A percentile compares a stretch with the other conserved stretches of the same genome.
Evolutionary conservation across 495 filamentous ascomycete species (phyloP).

Genomic region (Penicillium macrosclerotiorum): DNA sequence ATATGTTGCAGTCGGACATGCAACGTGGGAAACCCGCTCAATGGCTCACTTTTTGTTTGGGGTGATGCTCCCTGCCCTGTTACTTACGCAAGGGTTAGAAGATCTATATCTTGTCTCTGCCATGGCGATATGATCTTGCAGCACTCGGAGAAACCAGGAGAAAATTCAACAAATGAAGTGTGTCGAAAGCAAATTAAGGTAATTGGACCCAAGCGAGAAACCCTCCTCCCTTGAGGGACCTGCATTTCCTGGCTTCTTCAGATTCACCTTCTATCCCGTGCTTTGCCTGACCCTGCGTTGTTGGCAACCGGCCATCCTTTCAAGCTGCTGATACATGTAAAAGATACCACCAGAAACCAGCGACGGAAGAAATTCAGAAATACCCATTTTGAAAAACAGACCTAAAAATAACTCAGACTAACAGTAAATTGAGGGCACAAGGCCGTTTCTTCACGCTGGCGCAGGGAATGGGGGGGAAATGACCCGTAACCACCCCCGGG

Average conservation of each 20-base stretch:
- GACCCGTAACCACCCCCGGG: constrained; percentile 1
- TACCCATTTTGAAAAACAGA: too few species aligned
- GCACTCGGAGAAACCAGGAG: constrained; percentile 7
- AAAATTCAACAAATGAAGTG: constrained; percentile 1
- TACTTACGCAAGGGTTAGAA: constrained; percentile 13
- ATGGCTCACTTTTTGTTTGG: not conserved
- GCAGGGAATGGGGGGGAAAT: constrained; percentile 6
- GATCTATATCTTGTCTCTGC: constrained; percentile 6
- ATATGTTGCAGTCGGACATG: not conserved
- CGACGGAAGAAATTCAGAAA: too few species aligned
- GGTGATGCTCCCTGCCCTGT: constrained; percentile 3
- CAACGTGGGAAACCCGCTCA: constrained; percentile 4
- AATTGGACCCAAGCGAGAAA: not conserved
- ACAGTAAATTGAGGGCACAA: too few species aligned
- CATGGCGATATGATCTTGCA: constrained; percentile 12
- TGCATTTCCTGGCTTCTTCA: not conserved
- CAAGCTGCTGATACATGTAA: too few species aligned
- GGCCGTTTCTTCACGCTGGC: too few species aligned
- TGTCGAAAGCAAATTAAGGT: constrained; percentile 8
- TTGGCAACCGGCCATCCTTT: too few species aligned
- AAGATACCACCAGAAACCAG: too few species aligned
- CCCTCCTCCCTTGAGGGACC: constrained; percentile 1
- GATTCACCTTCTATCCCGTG: not conserved
- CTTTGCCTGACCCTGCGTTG: not conserved
- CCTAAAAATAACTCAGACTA: too few species aligned